These are phyloP conservation scores for Pestalotiopsis sp. DNA, from an alignment of 2,329 filamentous ascomycete species.

Conservation along the genomic window DNA sequence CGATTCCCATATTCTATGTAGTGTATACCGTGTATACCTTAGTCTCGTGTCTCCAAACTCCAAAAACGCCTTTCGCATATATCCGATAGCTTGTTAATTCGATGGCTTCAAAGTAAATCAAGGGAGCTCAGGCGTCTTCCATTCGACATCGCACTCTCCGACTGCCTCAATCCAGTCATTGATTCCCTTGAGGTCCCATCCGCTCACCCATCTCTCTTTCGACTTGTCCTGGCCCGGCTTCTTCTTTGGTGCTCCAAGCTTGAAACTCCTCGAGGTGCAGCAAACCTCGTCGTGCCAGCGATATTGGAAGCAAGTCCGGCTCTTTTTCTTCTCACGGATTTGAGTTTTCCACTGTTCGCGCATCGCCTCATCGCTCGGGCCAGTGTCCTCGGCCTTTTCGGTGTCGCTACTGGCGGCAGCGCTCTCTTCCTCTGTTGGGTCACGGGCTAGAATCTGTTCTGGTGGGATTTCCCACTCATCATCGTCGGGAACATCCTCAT, in stretches of 20 bases:
- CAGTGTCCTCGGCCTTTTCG: constrained; percentile 27
- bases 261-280: constrained; percentile 45
- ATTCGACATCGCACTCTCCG: constrained; percentile 43
- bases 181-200: constrained; percentile 50
- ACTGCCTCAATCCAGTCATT: constrained; percentile 47
- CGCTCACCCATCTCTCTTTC: constrained; percentile 38
- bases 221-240: constrained; percentile 27
- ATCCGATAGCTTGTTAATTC: background rate
- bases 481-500: constrained; percentile 37
- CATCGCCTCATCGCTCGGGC: constrained; percentile 22
- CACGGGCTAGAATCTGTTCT: constrained; percentile 6
- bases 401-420: constrained; percentile 26
- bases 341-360: constrained; percentile 22
- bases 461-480: constrained; percentile 29
- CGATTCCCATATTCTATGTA: background rate
- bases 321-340: constrained; percentile 32
- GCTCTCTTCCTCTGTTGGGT: constrained; percentile 24
- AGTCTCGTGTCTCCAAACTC: background rate
- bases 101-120: background rate
- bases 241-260: constrained; percentile 41
- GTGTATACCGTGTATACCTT: background rate
- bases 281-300: constrained; percentile 45
- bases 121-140: constrained; percentile 30
- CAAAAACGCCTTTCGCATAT: background rate
- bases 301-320: constrained; percentile 47